Conservation (phyloP, 352 stramenopile genomes). For the Pythium aquatile region DNA sequence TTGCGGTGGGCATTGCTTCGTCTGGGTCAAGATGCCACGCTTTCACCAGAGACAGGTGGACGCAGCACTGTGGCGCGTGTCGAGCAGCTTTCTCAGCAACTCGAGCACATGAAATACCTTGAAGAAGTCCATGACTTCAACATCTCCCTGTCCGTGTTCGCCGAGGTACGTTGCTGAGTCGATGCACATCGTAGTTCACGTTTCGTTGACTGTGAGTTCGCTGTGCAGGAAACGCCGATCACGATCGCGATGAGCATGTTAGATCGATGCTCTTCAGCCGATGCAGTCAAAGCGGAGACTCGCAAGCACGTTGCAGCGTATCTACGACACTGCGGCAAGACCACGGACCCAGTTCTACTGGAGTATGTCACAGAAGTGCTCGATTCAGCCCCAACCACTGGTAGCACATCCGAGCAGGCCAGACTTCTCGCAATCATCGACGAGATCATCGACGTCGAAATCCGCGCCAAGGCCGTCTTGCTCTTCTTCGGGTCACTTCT, state of each 20-base stretch:
- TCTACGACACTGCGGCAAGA: constrained; percentile 38
- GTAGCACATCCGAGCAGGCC: constrained; percentile 24
- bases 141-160: constrained; percentile 55
- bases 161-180: constrained; percentile 28
- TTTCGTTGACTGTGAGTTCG: not conserved
- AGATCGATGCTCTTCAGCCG: constrained; percentile 42
- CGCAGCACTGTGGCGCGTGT: constrained; percentile 22
- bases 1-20: constrained; percentile 18
- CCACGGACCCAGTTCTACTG: constrained; percentile 42
- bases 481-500: constrained; percentile 36
- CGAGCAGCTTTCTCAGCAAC: constrained; percentile 35
- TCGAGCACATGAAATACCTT: constrained; percentile 56
- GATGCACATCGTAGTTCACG: not conserved
- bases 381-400: constrained; percentile 19
- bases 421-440: constrained; percentile 28
- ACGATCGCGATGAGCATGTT: constrained; percentile 80
- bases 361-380: constrained; percentile 27
- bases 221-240: constrained; percentile 41
- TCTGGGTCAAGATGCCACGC: constrained; percentile 21
- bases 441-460: constrained; percentile 27
- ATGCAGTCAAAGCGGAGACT: constrained; percentile 37
- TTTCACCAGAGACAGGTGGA: not conserved
- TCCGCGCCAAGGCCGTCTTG: constrained; percentile 20
- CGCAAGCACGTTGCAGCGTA: constrained; percentile 47
- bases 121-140: constrained; percentile 46